phyloP scores from a whole-genome alignment of 2,329 filamentous ascomycete species.

The Herpomyces periplanetae region DNA sequence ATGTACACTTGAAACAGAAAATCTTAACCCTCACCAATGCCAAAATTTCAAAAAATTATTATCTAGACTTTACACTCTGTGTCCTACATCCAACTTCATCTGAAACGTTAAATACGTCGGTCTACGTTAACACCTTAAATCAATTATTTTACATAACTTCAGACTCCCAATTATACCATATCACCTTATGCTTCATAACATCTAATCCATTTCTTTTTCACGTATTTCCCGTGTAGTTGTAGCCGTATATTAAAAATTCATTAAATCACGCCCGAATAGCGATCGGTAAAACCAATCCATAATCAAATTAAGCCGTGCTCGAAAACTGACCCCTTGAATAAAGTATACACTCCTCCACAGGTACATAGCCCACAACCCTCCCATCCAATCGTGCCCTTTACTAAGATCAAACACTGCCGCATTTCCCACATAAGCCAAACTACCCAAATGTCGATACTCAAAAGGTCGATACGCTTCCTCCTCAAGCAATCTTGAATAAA shows the following conservation, averaged over 20 bases:
- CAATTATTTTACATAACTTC: too few relatives aligned
- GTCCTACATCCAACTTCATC: too few relatives aligned
- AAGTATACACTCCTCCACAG: conserved; percentile 91
- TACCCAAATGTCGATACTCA: conserved; percentile 66
- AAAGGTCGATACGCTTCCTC: conserved; percentile 77
- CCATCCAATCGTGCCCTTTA: conserved; percentile 33
- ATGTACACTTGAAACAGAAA: too few relatives aligned
- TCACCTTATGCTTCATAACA: too few relatives aligned
- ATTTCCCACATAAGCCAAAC: conserved; percentile 75
- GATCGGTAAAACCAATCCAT: conserved; percentile 98
- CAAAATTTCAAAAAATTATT: too few relatives aligned
- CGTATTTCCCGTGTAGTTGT: background rate
- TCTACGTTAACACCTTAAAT: too few relatives aligned
- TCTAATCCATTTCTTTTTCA: too few relatives aligned
- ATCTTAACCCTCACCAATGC: too few relatives aligned
- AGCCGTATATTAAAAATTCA: conserved; percentile 1
- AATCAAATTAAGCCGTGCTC: conserved; percentile 50
- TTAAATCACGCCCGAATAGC: conserved; percentile 66
- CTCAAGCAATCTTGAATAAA: too few relatives aligned
- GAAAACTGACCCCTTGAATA: conserved; percentile 70
- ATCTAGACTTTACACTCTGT: too few relatives aligned
- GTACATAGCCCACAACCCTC: conserved; percentile 70
- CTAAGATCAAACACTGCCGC: conserved; percentile 72
- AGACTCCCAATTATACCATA: too few relatives aligned
- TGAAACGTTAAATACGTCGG: too few relatives aligned